Conservation (phyloP, 1,139 yeast species). For the Debaryomyces coudertii region DNA sequence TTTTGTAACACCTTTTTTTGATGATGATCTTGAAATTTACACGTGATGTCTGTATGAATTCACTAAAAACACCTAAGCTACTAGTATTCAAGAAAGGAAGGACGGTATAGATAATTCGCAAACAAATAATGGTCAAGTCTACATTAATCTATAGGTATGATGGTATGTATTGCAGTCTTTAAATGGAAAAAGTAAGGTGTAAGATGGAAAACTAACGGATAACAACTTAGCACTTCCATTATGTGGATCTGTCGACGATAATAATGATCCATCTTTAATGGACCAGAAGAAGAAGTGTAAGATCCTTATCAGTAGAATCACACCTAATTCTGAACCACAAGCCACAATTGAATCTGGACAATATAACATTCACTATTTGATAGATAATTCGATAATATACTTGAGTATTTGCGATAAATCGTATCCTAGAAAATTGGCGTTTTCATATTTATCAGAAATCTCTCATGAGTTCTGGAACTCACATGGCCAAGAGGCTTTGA, state of each 20-base stretch:
- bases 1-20: constrained; percentile 3
- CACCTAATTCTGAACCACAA: constrained; percentile 78
- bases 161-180: constrained; percentile 46
- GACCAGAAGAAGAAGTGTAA: constrained; percentile 89
- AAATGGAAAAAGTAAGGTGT: not conserved
- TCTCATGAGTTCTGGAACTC: constrained; percentile 80
- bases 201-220: constrained; percentile 18
- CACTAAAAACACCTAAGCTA: not conserved
- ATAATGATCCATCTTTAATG: constrained; percentile 53
- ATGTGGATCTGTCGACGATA: constrained; percentile 92
- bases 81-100: not conserved
- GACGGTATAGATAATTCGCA: not conserved
- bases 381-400: constrained; percentile 67
- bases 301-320: constrained; percentile 72
- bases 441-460: constrained; percentile 81
- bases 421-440: constrained; percentile 88
- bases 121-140: constrained; percentile 60
- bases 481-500: constrained; percentile 71
- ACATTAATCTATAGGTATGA: constrained; percentile 73
- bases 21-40: not conserved
- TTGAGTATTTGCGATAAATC: constrained; percentile 74
- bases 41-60: constrained; percentile 3
- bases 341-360: constrained; percentile 83
- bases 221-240: constrained; percentile 68
- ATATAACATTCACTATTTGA: constrained; percentile 76